Evolutionary conservation across 495 filamentous ascomycete species (phyloP), one percentile per base, ranked within the genome.

Genomic region (Penicillium egyptiacum): DNA sequence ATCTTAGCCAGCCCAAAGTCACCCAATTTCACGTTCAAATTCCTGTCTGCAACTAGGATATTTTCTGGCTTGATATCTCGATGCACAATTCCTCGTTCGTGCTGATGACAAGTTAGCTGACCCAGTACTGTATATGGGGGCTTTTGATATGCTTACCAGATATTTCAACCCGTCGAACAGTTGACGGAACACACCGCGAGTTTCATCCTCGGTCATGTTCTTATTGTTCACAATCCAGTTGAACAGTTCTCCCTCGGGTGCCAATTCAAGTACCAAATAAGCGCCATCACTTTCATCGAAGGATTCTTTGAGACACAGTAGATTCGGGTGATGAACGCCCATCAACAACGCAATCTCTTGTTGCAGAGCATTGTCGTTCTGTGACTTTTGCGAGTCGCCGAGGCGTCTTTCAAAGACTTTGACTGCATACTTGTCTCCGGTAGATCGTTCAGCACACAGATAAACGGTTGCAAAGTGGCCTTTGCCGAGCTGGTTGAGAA

Each of bases 1-100:
- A 98, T 98, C 70, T 99, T 99, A 22, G 95, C 94, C 26, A 99
- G 83, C 23, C 95, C 95, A 72, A 99, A 99, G 70, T 99, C 95
- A 3, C 91, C 95, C 55, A 99, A 77, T 73, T 99, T 99, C 56
- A 97, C 88, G 41, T 83, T 84, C 35, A 98, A 73, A 6, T 92
- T 80, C 50, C 88, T 88, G 68, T 98, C 91, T 28, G 86, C 81
- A 19, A 99, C 72, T 9, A 99, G 81, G 47, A 99, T 99, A 58
- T 99, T 99, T 70, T 99, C 95, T 2, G 95, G 95, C 71, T 99
- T 99, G 67, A 99, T 96, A 63, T 99, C 95, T 47, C 95, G 90
- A 72, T 99, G 95, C 8, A 97, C 93, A 65, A 98, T 96, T 62
- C 91, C 92, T 60, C 95, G 90, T 51, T 98, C 95, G 70, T 99